Base-by-base conservation (phyloP, 108 stramenopile genomes). In the Nitzschia sp. region DNA sequence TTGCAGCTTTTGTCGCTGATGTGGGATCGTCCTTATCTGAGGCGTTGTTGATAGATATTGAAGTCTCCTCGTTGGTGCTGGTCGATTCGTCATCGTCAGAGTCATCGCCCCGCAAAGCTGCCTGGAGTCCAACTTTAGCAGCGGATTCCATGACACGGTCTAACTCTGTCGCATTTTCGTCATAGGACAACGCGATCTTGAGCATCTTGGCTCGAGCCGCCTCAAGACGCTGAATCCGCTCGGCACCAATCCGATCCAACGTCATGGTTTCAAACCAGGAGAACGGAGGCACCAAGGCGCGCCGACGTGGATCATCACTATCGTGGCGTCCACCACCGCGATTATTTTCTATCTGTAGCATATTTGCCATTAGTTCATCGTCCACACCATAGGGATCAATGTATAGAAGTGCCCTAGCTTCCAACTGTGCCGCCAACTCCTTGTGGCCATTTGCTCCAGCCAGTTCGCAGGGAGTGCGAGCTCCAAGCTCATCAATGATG, bases 371-470 rank as follows among this genome's bases (percentile, higher is more conserved):
- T n/a, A 83, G 54, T 21, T 81, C 80, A 34, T 85, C 80, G 30
- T 85, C 84, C 66, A 82, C 47, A 29, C 81, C 84, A 51, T 73
- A 80, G 2, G 83, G 83, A 54, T 84, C 83, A 27, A 67, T 60
- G 47, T 77, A 80, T 30, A 85, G 36, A 0, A 85, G 54, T 1
- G 80, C 84, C 1, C 80, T 59, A 8, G 84, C 84, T 55, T 85
- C 84, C 34, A 85, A 45, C 59, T 70, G 77, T 2, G 77, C 77
- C 17, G 84, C 78, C 36, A 85, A 49, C 9, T 75, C 59, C 0
- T 48, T 17, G 45, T 81, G 75, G 25, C 66, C 64, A 30, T 73
- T 59, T 3, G n/a, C 62, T 29, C 68, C 80, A 0, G 84, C 80
- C 4, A 76, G 29, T 65, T 79, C 82, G 25, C 82, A 78, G 13